Percentiles rank a stretch among this genome's conserved stretches.
Evolutionary conservation across 495 filamentous ascomycete genomes (phyloP).

Genomic region (Penicillium goetzii): DNA sequence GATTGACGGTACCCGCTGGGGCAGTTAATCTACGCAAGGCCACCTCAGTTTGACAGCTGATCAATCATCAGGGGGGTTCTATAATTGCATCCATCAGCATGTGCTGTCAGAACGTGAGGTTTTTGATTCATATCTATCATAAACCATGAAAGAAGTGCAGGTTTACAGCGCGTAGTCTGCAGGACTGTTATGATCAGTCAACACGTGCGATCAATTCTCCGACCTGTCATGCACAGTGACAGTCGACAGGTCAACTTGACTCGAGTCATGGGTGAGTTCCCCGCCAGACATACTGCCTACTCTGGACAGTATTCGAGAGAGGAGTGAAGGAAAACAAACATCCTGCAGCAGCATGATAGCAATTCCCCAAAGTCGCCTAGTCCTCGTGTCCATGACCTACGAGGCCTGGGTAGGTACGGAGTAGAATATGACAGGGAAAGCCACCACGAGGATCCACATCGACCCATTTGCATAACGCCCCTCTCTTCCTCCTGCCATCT

Average conservation of each 20-base stretch:
- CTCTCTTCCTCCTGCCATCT: background rate
- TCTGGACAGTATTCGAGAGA: background rate
- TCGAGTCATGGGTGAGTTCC: background rate
- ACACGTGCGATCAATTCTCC: slow-evolving; percentile 11
- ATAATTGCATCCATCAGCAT: background rate
- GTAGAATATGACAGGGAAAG: slow-evolving; percentile 6
- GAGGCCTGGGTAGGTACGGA: background rate
- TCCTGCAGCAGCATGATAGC: background rate
- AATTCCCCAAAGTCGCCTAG: background rate
- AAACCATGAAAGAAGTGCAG: background rate
- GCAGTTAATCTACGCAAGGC: slow-evolving; percentile 21
- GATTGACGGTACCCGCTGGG: slow-evolving; percentile 9
- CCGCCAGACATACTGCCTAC: background rate
- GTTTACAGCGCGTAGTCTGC: background rate
- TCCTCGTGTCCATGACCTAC: background rate
- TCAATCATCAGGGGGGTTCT: slow-evolving; percentile 5
- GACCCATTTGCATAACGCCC: background rate
- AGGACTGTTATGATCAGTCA: background rate
- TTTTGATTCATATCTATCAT: background rate
- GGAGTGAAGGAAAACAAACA: background rate
- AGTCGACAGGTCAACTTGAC: slow-evolving; percentile 10
- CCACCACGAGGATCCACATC: background rate
- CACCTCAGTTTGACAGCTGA: slow-evolving; percentile 22
- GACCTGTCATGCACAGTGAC: slow-evolving; percentile 4
- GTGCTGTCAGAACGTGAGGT: background rate